phyloP scores from a whole-genome alignment of 352 stramenopile species.

The Phytophthora sansomeana region DNA sequence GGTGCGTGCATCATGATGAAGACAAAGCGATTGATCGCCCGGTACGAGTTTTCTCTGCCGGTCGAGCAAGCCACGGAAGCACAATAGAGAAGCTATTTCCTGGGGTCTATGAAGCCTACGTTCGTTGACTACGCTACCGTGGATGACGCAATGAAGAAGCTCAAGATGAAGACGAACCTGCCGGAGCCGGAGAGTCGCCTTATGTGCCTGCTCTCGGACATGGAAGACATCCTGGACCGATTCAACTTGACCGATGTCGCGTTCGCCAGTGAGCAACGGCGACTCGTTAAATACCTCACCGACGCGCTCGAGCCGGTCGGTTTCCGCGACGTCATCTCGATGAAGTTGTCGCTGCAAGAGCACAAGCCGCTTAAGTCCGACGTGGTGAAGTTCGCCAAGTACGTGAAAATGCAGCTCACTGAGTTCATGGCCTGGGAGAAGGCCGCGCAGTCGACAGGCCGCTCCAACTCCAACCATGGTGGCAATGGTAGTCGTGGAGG shows the following conservation, averaged over 20 bases:
- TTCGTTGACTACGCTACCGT: not conserved
- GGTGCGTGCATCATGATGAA: not conserved
- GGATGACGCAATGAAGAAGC: conserved; percentile 1
- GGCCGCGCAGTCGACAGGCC: not conserved
- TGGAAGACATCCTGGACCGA: not conserved
- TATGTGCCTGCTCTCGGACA: not conserved
- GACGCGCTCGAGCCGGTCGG: not conserved
- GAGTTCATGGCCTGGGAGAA: conserved; percentile 10
- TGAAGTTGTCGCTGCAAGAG: not conserved
- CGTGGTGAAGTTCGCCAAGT: not conserved
- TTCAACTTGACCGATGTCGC: conserved; percentile 3
- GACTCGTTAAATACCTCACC: not conserved
- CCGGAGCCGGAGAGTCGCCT: not conserved
- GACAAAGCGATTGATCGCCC: conserved; percentile 8
- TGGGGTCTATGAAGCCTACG: not conserved
- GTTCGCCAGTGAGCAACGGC: not conserved
- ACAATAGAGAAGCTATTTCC: not conserved
- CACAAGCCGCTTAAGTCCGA: not conserved
- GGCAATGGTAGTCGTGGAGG: not conserved
- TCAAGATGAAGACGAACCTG: not conserved
- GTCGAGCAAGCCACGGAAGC: not conserved
- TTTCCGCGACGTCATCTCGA: not conserved
- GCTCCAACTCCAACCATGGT: not conserved
- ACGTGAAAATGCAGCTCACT: not conserved
- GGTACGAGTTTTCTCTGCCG: too few species aligned